Evolutionary conservation across 202 grass and related monocot species (phyloP).

Genomic region (Eragrostis tef): DNA sequence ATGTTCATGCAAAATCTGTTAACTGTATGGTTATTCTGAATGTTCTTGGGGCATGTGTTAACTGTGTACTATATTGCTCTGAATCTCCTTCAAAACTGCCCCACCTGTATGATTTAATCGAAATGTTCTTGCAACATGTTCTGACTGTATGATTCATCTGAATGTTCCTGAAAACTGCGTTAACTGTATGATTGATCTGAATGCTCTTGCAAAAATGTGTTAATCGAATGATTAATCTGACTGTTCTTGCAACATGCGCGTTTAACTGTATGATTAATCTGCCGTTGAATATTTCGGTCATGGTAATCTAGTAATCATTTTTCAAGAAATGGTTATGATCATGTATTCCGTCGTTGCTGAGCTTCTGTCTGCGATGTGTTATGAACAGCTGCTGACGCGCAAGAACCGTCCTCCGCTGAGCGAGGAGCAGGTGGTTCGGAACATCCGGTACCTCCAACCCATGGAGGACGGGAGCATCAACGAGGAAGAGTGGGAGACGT

Average conservation of each 20-base stretch:
- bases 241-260: neutral
- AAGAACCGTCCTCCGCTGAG: conserved; percentile 8
- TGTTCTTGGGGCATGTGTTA: neutral
- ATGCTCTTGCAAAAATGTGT: neutral
- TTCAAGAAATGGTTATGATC: neutral
- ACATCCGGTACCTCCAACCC: conserved; percentile 40
- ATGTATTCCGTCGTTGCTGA: neutral
- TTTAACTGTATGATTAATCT: neutral
- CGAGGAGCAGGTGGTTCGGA: conserved; percentile 37
- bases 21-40: neutral
- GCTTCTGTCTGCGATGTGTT: neutral
- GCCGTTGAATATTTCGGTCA: neutral
- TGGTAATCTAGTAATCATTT: neutral
- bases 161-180: neutral
- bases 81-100: neutral
- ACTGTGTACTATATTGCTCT: neutral
- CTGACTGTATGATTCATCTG: neutral
- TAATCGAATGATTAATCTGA: neutral
- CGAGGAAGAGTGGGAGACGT: conserved; percentile 34
- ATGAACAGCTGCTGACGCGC: conserved; percentile 42
- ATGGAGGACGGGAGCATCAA: conserved; percentile 22
- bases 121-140: neutral
- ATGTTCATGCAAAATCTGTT: neutral
- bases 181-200: neutral
- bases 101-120: neutral